Conservation (phyloP, 768 basidiomycete genomes). For the Podaxis pistillaris region DNA sequence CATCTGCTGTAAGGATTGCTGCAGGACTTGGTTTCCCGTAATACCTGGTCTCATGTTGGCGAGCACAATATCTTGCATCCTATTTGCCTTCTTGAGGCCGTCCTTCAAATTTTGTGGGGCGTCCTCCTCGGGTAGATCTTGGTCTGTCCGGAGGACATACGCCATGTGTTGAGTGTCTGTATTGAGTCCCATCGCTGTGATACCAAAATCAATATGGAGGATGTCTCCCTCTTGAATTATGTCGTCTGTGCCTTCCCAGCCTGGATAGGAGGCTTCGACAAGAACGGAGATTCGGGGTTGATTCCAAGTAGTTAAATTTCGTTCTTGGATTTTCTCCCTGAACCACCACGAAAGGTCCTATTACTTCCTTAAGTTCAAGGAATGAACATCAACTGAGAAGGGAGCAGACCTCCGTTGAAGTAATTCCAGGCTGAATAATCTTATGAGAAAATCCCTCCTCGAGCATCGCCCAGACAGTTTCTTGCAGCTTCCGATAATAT, state of each 20-base stretch:
- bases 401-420: slow-evolving; percentile 39
- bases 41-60: slow-evolving; percentile 41
- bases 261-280: slow-evolving; percentile 37
- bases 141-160: slow-evolving; percentile 43
- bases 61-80: slow-evolving; percentile 50
- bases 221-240: slow-evolving; percentile 47
- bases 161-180: slow-evolving; percentile 58
- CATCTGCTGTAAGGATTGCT: slow-evolving; percentile 41
- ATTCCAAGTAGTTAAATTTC: slow-evolving; percentile 50
- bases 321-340: slow-evolving; percentile 46
- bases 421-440: slow-evolving; percentile 39
- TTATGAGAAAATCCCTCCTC: slow-evolving; percentile 50
- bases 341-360: slow-evolving; percentile 58
- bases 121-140: slow-evolving; percentile 34
- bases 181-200: slow-evolving; percentile 52
- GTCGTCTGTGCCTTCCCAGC: slow-evolving; percentile 38
- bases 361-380: neutral
- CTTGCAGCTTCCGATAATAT: slow-evolving; percentile 46
- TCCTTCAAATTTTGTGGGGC: slow-evolving; percentile 42
- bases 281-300: slow-evolving; percentile 50
- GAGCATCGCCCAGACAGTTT: slow-evolving; percentile 50
- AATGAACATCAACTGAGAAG: neutral
- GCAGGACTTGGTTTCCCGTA: slow-evolving; percentile 47
- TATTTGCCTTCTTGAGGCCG: slow-evolving; percentile 44
- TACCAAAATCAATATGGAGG: slow-evolving; percentile 55